Conservation (phyloP, 1,284 basidiomycete genomes). For the Malassezia equina region DNA sequence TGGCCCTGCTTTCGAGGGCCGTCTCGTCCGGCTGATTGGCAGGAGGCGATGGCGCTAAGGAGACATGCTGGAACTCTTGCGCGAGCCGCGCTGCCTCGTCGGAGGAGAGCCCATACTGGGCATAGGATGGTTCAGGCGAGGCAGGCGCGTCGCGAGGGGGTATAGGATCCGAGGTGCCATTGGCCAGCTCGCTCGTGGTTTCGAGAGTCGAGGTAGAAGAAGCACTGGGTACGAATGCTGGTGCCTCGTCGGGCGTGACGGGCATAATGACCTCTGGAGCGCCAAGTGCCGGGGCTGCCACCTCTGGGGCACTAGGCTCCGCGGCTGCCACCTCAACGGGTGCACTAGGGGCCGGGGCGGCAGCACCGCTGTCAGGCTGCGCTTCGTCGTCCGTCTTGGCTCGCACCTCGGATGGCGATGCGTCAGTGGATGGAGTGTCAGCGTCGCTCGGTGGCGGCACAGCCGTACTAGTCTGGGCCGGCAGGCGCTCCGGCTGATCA, state of each 20-base stretch:
- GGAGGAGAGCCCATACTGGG: slow-evolving; percentile 5
- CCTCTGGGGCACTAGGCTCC: too few species aligned
- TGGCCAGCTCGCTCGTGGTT: background rate
- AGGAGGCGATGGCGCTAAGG: background rate
- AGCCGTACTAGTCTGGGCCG: background rate
- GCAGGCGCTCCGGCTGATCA: background rate
- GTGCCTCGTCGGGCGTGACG: too few species aligned
- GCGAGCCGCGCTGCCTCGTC: slow-evolving; percentile 7
- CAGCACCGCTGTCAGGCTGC: background rate
- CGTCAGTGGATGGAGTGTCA: background rate
- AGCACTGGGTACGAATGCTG: too few species aligned
- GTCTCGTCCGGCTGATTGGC: background rate
- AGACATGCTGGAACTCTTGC: background rate
- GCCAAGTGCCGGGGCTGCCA: too few species aligned
- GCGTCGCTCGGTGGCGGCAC: background rate
- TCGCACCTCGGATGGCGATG: background rate
- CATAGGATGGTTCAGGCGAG: background rate
- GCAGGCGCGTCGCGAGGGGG: background rate
- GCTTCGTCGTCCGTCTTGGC: background rate
- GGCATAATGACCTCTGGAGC: too few species aligned
- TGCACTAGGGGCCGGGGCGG: background rate
- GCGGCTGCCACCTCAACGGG: background rate
- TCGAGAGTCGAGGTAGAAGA: too few species aligned
- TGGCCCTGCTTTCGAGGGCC: background rate
- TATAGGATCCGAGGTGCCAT: background rate